Percentiles rank a stretch among this genome's conserved stretches.
phyloP scores from a whole-genome alignment of 2,329 filamentous ascomycete species.

The Keithomyces neogunnii region DNA sequence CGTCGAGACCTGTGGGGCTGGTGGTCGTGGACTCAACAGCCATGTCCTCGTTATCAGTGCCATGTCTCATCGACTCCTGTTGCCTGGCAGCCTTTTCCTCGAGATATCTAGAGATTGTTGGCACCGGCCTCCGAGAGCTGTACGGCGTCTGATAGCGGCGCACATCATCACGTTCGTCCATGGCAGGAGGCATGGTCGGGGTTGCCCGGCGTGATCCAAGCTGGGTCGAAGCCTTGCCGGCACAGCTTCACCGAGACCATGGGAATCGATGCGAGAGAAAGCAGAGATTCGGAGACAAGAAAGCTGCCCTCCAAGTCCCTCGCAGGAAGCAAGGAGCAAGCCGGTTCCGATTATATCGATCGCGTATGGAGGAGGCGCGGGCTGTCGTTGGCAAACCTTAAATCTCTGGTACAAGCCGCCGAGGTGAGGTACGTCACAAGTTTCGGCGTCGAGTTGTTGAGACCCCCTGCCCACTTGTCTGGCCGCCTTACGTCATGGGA shows the following conservation, averaged over 20 bases:
- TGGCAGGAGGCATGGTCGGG: conserved; percentile 25
- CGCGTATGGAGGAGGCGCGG: background rate
- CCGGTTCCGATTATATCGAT: background rate
- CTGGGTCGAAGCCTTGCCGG: background rate
- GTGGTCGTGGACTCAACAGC: background rate
- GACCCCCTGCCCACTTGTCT: background rate
- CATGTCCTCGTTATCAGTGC: conserved; percentile 12
- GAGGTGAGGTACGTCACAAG: background rate
- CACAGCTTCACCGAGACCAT: background rate
- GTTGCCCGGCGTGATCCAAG: background rate
- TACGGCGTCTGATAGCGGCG: conserved; percentile 32
- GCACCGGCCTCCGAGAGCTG: conserved; percentile 33
- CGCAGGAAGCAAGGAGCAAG: background rate
- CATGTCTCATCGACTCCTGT: conserved; percentile 25
- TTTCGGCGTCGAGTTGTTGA: too few relatives aligned
- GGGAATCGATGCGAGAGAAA: background rate
- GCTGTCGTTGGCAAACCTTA: background rate
- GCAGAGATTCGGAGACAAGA: background rate
- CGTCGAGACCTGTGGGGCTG: background rate
- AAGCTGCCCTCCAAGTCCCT: background rate
- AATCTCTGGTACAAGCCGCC: background rate
- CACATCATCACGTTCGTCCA: conserved; percentile 28
- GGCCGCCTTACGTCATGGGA: conserved; percentile 4
- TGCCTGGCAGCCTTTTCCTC: conserved; percentile 37
- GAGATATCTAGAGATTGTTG: conserved; percentile 40